These are phyloP conservation scores for Epicoccum nigrum DNA, from an alignment of 2,329 filamentous ascomycete species.

Conservation along the genomic window DNA sequence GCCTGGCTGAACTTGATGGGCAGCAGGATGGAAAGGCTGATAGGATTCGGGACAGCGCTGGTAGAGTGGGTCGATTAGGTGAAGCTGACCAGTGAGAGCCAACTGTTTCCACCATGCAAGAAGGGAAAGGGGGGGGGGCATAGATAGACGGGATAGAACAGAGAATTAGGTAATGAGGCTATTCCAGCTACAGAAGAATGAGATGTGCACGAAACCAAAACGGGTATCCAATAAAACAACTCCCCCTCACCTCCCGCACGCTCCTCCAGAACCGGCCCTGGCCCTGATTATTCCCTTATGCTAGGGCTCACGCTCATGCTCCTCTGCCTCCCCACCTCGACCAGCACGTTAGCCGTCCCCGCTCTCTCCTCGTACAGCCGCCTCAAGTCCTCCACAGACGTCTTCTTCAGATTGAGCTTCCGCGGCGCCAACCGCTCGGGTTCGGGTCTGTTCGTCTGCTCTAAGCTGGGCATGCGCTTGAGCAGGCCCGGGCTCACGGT, in stretches of 20 bases:
- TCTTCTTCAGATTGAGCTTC: slow-evolving; percentile 53
- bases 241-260: no score
- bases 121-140: no score
- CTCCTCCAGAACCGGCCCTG: background rate
- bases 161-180: no score
- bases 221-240: slow-evolving; percentile 2
- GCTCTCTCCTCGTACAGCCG: slow-evolving; percentile 57
- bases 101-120: no score
- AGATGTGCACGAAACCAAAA: background rate
- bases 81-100: no score
- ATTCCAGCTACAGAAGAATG: no score
- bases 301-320: slow-evolving; percentile 13
- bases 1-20: no score
- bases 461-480: slow-evolving; percentile 55
- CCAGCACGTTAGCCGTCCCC: slow-evolving; percentile 46
- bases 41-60: no score
- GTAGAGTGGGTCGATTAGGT: no score
- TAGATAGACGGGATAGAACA: no score
- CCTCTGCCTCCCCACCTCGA: slow-evolving; percentile 18
- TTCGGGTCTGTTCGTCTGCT: slow-evolving; percentile 30
- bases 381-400: slow-evolving; percentile 55
- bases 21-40: no score
- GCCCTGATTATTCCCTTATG: slow-evolving; percentile 5
- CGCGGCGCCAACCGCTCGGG: slow-evolving; percentile 31
- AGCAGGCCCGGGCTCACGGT: slow-evolving; percentile 52